Percentiles rank a stretch among this genome's conserved stretches.
These are phyloP conservation scores for Endoconidiophora polonica DNA, from an alignment of 2,329 filamentous ascomycete genomes.

Conservation along the genomic window DNA sequence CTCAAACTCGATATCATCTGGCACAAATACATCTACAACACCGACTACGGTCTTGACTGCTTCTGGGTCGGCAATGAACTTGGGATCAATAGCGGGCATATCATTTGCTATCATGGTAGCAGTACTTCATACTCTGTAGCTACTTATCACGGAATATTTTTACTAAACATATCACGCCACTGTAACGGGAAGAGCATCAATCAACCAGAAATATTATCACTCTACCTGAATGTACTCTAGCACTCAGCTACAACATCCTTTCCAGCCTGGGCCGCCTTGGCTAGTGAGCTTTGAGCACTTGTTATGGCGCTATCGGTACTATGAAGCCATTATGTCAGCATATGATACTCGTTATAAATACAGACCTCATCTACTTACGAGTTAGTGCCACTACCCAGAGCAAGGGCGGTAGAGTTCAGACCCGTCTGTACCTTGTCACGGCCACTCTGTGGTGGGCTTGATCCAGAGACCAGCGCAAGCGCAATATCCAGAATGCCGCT, in stretches of 20 bases:
- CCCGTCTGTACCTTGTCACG: constrained; percentile 8
- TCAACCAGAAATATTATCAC: not conserved
- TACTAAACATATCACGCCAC: no score
- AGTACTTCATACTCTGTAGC: no score
- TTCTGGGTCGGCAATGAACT: no score
- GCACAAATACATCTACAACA: no score
- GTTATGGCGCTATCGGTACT: constrained; percentile 3
- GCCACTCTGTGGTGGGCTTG: not conserved
- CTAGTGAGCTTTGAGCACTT: not conserved
- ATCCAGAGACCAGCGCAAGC: constrained; percentile 4
- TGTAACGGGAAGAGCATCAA: no score
- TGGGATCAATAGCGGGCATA: no score
- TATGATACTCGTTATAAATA: no score
- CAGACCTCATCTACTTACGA: not conserved
- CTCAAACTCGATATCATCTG: no score
- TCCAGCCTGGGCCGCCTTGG: constrained; percentile 1
- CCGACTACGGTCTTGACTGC: no score
- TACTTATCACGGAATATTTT: no score
- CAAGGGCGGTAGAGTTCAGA: constrained; percentile 1
- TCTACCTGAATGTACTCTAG: not conserved
- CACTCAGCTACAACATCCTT: constrained; percentile 6
- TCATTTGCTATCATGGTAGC: no score
- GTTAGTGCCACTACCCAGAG: constrained; percentile 2
- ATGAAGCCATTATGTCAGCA: no score
- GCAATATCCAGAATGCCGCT: constrained; percentile 9